phyloP scores from a whole-genome alignment of 352 stramenopile genomes.

The Lagenidium giganteum region DNA sequence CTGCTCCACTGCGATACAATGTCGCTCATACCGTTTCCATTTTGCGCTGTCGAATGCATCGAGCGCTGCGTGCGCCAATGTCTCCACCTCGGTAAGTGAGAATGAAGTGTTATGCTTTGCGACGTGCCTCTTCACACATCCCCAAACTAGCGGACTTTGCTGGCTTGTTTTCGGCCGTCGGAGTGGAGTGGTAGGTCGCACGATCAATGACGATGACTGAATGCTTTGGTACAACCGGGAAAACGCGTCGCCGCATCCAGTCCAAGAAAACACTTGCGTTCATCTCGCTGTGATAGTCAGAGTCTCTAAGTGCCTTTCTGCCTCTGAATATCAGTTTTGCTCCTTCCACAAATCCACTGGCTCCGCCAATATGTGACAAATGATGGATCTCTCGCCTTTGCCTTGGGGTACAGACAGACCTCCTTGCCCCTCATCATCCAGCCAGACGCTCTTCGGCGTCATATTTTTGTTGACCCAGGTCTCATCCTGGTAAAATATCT shows the following conservation, averaged over 20 bases:
- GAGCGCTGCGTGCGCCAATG: not conserved
- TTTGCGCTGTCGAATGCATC: conserved; percentile 4
- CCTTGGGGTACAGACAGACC: conserved; percentile 14
- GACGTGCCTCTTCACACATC: conserved; percentile 11
- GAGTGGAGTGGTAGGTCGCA: conserved; percentile 12
- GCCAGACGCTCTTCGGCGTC: conserved; percentile 1
- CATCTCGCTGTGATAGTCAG: conserved; percentile 29
- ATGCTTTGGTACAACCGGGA: not conserved
- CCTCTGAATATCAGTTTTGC: conserved; percentile 19
- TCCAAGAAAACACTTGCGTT: conserved; percentile 17
- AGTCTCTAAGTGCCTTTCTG: conserved; percentile 17
- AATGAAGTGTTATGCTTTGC: conserved; percentile 12
- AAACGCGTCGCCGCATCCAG: conserved; percentile 13
- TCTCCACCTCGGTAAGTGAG: conserved; percentile 14
- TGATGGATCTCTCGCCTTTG: conserved; percentile 16
- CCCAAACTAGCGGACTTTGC: conserved; percentile 7
- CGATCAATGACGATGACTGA: conserved; percentile 22
- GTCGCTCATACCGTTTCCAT: conserved; percentile 11
- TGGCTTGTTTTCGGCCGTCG: conserved; percentile 9
- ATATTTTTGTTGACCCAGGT: conserved; percentile 9
- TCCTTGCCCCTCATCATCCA: conserved; percentile 3
- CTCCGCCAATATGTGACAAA: conserved; percentile 17
- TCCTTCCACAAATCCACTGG: conserved; percentile 13
- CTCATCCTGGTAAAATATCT: conserved; percentile 6
- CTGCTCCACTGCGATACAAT: conserved; percentile 13